These are phyloP conservation scores for Neurospora sp. DNA, from an alignment of 2,329 filamentous ascomycete genomes.

Conservation along the genomic window DNA sequence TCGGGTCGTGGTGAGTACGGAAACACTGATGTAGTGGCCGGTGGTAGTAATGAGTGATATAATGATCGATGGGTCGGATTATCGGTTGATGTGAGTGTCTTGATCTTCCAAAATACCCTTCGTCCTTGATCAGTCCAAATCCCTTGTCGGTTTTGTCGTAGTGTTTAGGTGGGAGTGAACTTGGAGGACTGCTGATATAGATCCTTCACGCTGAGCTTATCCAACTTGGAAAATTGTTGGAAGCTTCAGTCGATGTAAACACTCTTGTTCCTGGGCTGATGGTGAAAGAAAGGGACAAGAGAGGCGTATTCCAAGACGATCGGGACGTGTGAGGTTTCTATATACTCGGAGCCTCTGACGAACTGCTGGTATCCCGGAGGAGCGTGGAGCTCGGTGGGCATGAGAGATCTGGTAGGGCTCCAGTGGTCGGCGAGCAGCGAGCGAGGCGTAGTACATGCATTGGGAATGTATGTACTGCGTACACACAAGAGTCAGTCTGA, in stretches of 20 bases:
- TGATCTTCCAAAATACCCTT: neutral
- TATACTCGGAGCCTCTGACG: slow-evolving; percentile 13
- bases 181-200: neutral
- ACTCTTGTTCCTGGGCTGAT: neutral
- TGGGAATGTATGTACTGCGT: slow-evolving; percentile 13
- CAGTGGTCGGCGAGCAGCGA: slow-evolving; percentile 10
- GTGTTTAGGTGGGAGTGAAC: neutral
- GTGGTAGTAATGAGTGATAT: neutral
- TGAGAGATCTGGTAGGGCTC: slow-evolving; percentile 18
- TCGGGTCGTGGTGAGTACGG: neutral
- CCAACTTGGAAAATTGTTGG: neutral
- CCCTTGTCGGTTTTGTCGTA: neutral
- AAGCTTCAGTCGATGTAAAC: neutral
- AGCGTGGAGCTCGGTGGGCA: slow-evolving; percentile 15
- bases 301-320: neutral
- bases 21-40: neutral
- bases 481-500: neutral
- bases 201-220: neutral
- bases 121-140: neutral
- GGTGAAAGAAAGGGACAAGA: neutral
- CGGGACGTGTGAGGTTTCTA: slow-evolving; percentile 18
- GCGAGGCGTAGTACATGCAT: slow-evolving; percentile 18
- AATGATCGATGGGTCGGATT: neutral
- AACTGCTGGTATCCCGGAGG: slow-evolving; percentile 10
- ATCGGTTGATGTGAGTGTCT: neutral